phyloP scores from a whole-genome alignment of 805 yeast species.

The Starmerella tilneyi region DNA sequence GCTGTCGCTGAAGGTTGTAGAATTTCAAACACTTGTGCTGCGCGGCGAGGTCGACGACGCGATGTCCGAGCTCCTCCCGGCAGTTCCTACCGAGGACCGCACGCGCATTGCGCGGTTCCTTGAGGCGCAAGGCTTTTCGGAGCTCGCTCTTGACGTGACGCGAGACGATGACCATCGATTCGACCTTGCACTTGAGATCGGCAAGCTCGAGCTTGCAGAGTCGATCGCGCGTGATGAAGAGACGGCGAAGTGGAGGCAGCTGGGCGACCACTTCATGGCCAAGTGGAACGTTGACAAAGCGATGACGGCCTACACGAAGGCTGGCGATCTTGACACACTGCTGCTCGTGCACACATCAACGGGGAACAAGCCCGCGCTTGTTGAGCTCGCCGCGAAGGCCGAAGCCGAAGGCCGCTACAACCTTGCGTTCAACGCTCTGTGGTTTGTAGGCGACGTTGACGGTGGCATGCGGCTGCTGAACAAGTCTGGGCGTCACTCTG shows the following conservation, averaged over 20 bases:
- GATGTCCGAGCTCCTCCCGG: conserved; percentile 40
- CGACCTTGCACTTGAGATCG: conserved; percentile 74
- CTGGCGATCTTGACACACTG: conserved; percentile 72
- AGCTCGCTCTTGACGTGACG: conserved; percentile 73
- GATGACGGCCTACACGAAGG: conserved; percentile 62
- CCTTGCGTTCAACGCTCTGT: conserved; percentile 81
- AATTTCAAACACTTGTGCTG: conserved; percentile 89
- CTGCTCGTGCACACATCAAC: conserved; percentile 73
- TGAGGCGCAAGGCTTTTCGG: conserved; percentile 81
- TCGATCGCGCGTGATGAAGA: conserved; percentile 40
- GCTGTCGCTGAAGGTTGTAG: conserved; percentile 75
- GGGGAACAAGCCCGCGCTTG: conserved; percentile 53
- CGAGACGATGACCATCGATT: conserved; percentile 86
- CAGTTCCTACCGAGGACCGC: conserved; percentile 51
- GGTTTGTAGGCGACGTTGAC: conserved; percentile 68
- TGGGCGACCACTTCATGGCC: conserved; percentile 77
- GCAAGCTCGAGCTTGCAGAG: conserved; percentile 60
- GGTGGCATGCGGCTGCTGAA: conserved; percentile 56
- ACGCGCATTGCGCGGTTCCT: conserved; percentile 80
- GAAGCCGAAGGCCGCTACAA: conserved; percentile 70
- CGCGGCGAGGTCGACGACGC: conserved; percentile 90
- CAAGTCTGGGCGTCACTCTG: conserved; percentile 61
- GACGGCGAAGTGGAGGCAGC: conserved; percentile 68
- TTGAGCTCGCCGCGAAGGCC: conserved; percentile 55
- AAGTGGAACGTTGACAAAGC: conserved; percentile 78